phyloP scores from a whole-genome alignment of 169 alveolate species.

The Eimeria sp. region DNA sequence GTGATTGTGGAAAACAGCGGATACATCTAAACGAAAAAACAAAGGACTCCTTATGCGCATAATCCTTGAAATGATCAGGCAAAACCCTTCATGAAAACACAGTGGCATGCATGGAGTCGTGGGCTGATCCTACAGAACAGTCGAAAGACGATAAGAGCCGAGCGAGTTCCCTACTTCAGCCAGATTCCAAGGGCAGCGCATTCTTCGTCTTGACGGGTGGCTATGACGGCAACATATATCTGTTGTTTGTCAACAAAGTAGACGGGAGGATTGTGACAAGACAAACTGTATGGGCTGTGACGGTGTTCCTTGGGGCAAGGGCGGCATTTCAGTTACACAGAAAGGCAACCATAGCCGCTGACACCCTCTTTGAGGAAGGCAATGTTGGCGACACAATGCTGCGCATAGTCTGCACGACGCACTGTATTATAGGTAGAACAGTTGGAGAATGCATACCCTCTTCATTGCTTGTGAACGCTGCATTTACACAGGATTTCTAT shows the following conservation, averaged over 20 bases:
- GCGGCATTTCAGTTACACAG: neutral
- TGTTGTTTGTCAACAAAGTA: slow-evolving; percentile 36
- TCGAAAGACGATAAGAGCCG: neutral
- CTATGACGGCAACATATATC: slow-evolving; percentile 53
- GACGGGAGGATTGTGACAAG: slow-evolving; percentile 44
- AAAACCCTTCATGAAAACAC: slow-evolving; percentile 51
- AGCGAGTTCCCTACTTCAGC: neutral
- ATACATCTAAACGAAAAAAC: neutral
- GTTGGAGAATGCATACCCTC: neutral
- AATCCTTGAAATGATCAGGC: neutral
- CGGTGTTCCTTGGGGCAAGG: neutral
- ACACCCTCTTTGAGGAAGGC: neutral
- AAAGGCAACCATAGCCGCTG: neutral
- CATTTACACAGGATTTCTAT: slow-evolving; percentile 5
- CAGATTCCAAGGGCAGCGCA: neutral
- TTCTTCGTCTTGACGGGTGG: slow-evolving; percentile 66
- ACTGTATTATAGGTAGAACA: neutral
- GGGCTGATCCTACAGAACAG: slow-evolving; percentile 15
- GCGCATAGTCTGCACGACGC: neutral
- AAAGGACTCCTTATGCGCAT: neutral
- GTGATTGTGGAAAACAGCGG: neutral
- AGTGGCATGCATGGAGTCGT: slow-evolving; percentile 68
- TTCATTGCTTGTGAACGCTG: neutral
- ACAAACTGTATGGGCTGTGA: neutral
- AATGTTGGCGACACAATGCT: neutral